Evolutionary conservation across 768 basidiomycete genomes (phyloP).

Genomic region (Dioszegia aurantiaca): DNA sequence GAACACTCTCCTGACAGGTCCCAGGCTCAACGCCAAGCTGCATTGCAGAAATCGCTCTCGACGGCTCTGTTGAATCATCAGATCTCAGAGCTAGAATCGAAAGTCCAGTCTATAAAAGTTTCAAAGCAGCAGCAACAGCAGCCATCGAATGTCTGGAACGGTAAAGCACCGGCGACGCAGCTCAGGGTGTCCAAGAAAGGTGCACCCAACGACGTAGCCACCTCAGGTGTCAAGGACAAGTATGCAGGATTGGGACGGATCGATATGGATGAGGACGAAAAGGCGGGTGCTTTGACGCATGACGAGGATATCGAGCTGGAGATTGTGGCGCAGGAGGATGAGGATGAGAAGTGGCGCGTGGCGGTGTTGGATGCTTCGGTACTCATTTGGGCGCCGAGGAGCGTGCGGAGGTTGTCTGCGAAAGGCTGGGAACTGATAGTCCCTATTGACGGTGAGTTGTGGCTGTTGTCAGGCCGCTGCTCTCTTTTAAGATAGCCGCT

Average conservation of each 20-base stretch:
- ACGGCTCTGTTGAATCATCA: constrained; percentile 47
- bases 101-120: constrained; percentile 28
- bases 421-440: constrained; percentile 75
- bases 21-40: constrained; percentile 41
- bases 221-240: constrained; percentile 5
- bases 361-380: constrained; percentile 47
- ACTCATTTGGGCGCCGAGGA: constrained; percentile 43
- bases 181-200: too few relatives aligned
- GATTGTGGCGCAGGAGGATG: constrained; percentile 21
- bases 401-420: constrained; percentile 74
- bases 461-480: too few relatives aligned
- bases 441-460: constrained; percentile 75
- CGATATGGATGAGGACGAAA: constrained; percentile 8
- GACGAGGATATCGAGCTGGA: constrained; percentile 22
- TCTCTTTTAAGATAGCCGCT: neutral
- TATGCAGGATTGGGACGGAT: constrained; percentile 14
- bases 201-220: too few relatives aligned
- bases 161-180: too few relatives aligned
- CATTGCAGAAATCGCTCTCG: constrained; percentile 43
- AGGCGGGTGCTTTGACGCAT: constrained; percentile 13
- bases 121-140: constrained; percentile 3
- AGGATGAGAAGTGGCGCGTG: constrained; percentile 31
- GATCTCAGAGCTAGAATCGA: constrained; percentile 45
- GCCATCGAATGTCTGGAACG: too few relatives aligned
- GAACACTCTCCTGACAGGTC: neutral